Evolutionary conservation across 331 rosid genomes (phyloP), one percentile per base, ranked within the genome.

Genomic region (Quercus phellos): DNA sequence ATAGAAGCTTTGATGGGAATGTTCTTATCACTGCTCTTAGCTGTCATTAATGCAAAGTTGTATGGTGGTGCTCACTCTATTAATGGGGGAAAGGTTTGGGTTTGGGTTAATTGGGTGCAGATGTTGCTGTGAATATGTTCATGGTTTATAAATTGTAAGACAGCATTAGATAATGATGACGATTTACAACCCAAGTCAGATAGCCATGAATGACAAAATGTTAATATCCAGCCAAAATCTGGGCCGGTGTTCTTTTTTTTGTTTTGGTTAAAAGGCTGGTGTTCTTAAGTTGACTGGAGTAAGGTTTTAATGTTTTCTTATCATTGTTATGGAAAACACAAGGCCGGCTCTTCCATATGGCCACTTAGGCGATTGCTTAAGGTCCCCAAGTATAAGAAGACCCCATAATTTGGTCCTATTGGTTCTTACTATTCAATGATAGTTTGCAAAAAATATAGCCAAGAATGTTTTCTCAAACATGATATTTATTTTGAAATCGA

Each of bases 31-130:
- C 26, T 72, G 61, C 26, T 80, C 30, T 82, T 32, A 21, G 38
- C 71, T 54, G 54, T 77, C 73, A 63, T 77, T 74, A 51, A 72
- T 75, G 77, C 79, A 72, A 70, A 68, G 59, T 77, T 55, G 70
- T 69, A 66, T 32, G 74, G 75, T 14, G 18, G 53, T 54, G 35
- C 68, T 75, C 70, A 71, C 14, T 42, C 50, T 22, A 8, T 58
- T 58, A 34, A n/a, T 66, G 51, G 71, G 1, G 26, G 17, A 66
- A 24, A 66, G 51, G 27, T 18, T 43, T 32, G 71, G 24, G 16
- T 32, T 66, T 66, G 51, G 71, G 5, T 18, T 66, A 30, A 34
- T 66, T 5, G 3, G 50, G 71, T 34, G 51, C 71, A 18, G 50
- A 66, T 34, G 26, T 66, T 66, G 71, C 51, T 58, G 30, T 58